Percentiles rank a stretch among this genome's conserved stretches.
Evolutionary conservation across 2,329 filamentous ascomycete species (phyloP).

Genomic region (Calonectria multiphialidica): DNA sequence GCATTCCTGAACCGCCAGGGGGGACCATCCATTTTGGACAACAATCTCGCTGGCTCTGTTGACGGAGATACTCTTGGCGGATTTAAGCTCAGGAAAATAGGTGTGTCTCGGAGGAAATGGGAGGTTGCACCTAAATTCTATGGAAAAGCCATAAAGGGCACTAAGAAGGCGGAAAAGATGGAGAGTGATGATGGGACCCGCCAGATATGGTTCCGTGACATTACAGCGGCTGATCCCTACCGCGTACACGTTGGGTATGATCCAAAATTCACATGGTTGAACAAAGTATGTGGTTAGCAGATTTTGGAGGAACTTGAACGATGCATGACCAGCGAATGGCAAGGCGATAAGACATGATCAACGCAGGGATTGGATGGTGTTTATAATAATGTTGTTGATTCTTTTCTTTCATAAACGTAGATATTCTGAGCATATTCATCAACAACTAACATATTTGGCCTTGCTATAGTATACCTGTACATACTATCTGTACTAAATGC

Average conservation of each 20-base stretch:
- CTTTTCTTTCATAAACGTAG: too few relatives aligned
- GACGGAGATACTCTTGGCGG: constrained; percentile 15
- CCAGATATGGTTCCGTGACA: constrained; percentile 24
- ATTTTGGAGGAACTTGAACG: neutral
- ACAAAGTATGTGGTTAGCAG: neutral
- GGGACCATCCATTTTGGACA: neutral
- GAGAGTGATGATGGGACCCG: neutral
- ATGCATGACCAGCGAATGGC: too few relatives aligned
- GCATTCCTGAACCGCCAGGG: constrained; percentile 1
- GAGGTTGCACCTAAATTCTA: constrained; percentile 26
- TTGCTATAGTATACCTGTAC: neutral
- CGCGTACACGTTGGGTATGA: neutral
- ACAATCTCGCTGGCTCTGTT: too few relatives aligned
- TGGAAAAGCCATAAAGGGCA: constrained; percentile 19
- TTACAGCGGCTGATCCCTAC: neutral
- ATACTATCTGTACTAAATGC: neutral
- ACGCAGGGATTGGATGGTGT: too few relatives aligned
- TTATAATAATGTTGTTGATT: too few relatives aligned
- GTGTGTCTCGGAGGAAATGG: neutral
- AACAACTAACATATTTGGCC: too few relatives aligned
- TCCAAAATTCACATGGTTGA: neutral
- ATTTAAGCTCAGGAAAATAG: constrained; percentile 18
- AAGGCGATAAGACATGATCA: too few relatives aligned
- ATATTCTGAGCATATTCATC: too few relatives aligned
- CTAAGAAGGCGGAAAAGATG: constrained; percentile 20